phyloP scores from a whole-genome alignment of 805 yeast genomes.

The Kuraishia capsulata region DNA sequence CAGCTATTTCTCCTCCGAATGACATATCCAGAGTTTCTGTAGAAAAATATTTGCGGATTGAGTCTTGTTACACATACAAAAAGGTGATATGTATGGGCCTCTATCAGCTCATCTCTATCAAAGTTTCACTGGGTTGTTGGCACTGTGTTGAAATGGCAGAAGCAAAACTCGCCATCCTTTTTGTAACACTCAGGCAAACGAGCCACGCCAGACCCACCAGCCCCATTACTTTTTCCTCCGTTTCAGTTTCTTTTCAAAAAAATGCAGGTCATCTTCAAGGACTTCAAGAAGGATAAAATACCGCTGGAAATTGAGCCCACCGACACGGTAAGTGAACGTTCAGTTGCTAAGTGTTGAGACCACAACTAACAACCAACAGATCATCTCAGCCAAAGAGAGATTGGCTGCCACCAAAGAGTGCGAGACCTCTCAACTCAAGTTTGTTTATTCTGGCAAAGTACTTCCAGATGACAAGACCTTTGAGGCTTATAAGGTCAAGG shows the following conservation, averaged over 20 bases:
- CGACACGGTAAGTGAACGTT: constrained; percentile 44
- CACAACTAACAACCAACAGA: constrained; percentile 21
- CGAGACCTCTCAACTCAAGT: constrained; percentile 67
- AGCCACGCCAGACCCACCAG: no score
- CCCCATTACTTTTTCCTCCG: no score
- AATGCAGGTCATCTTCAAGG: constrained; percentile 81
- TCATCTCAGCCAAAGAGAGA: constrained; percentile 59
- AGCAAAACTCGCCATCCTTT: no score
- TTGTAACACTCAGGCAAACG: no score
- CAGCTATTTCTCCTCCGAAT: no score
- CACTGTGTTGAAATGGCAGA: no score
- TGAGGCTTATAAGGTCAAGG: constrained; percentile 66
- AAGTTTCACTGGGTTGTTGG: no score
- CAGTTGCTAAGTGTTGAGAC: neutral
- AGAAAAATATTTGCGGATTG: no score
- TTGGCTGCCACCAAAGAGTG: constrained; percentile 62
- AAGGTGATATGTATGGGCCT: no score
- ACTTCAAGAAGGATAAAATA: constrained; percentile 86
- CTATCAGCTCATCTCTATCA: neutral
- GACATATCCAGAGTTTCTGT: no score
- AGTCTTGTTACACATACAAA: no score
- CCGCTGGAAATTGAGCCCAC: constrained; percentile 65
- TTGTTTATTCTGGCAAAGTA: constrained; percentile 89
- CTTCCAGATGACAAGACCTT: constrained; percentile 75
- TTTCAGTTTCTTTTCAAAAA: no score